Conservation (phyloP, 1,139 yeast species). For the Pichia sp. region DNA sequence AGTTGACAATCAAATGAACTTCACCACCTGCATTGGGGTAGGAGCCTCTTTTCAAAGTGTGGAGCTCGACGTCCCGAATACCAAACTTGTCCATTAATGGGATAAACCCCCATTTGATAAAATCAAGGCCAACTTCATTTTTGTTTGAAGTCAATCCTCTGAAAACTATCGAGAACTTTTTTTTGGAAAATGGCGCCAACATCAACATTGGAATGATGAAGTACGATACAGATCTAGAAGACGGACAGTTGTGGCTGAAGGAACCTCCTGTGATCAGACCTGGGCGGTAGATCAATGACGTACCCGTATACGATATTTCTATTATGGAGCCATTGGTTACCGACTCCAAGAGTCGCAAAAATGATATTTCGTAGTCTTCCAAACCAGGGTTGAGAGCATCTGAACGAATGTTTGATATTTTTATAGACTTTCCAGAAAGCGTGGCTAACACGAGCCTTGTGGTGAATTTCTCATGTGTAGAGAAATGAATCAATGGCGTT, state of each 20-base stretch:
- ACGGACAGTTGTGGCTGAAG: conserved; percentile 76
- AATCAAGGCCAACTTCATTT: conserved; percentile 77
- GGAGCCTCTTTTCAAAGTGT: conserved; percentile 85
- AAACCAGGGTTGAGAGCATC: conserved; percentile 89
- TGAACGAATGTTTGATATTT: conserved; percentile 80
- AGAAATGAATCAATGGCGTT: conserved; percentile 37
- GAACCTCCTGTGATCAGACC: conserved; percentile 91
- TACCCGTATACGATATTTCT: conserved; percentile 96
- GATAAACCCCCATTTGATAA: conserved; percentile 86
- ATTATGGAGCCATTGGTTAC: conserved; percentile 89
- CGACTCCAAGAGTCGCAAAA: conserved; percentile 76
- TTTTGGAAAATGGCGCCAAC: conserved; percentile 90
- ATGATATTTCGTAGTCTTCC: conserved; percentile 87
- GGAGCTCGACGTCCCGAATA: conserved; percentile 81
- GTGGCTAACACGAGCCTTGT: conserved; percentile 76
- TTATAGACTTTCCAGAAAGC: conserved; percentile 75
- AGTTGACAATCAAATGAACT: conserved; percentile 79
- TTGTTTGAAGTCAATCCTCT: conserved; percentile 77
- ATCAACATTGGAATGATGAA: conserved; percentile 83
- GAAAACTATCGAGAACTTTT: conserved; percentile 74
- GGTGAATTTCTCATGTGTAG: conserved; percentile 76
- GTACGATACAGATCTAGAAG: conserved; percentile 78
- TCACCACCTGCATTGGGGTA: conserved; percentile 97
- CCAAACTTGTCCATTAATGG: conserved; percentile 94
- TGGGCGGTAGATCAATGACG: conserved; percentile 83